phyloP scores from a whole-genome alignment of 495 filamentous ascomycete genomes.

The Tuber calosporum region DNA sequence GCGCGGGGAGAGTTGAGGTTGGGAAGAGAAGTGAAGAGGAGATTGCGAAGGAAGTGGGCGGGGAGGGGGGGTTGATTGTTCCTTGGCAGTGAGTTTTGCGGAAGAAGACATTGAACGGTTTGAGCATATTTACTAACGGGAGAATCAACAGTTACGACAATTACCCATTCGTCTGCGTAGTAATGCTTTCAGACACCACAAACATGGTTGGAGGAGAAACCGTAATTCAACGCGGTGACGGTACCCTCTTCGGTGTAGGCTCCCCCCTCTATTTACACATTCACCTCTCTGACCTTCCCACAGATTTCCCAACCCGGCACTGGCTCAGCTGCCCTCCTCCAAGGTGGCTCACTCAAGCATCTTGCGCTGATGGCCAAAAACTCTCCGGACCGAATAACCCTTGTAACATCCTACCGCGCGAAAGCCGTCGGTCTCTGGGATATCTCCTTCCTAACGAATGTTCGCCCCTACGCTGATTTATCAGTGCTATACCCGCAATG shows the following conservation, averaged over 20 bases:
- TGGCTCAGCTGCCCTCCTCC: constrained; percentile 41
- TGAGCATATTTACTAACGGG: neutral
- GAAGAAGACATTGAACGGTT: neutral
- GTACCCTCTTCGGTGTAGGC: constrained; percentile 36
- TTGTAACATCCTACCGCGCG: constrained; percentile 43
- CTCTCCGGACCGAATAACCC: constrained; percentile 42
- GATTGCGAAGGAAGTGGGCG: constrained; percentile 12
- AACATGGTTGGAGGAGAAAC: constrained; percentile 44
- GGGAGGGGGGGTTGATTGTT: constrained; percentile 24
- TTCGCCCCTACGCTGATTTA: constrained; percentile 40
- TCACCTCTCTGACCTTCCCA: neutral
- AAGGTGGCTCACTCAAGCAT: constrained; percentile 43
- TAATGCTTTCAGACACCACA: constrained; percentile 43
- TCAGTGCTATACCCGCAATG: constrained; percentile 41
- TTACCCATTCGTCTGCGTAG: constrained; percentile 44
- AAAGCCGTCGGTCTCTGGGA: constrained; percentile 37
- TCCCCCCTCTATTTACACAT: neutral
- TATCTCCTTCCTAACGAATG: constrained; percentile 42
- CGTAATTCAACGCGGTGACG: constrained; percentile 42
- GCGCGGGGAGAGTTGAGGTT: neutral
- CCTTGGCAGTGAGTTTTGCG: constrained; percentile 44
- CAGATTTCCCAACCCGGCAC: constrained; percentile 23
- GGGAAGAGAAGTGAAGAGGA: constrained; percentile 15
- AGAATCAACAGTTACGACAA: constrained; percentile 39
- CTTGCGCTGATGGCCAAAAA: constrained; percentile 40